Conservation (phyloP, 352 stramenopile genomes). For the Pythium phragmitis region DNA sequence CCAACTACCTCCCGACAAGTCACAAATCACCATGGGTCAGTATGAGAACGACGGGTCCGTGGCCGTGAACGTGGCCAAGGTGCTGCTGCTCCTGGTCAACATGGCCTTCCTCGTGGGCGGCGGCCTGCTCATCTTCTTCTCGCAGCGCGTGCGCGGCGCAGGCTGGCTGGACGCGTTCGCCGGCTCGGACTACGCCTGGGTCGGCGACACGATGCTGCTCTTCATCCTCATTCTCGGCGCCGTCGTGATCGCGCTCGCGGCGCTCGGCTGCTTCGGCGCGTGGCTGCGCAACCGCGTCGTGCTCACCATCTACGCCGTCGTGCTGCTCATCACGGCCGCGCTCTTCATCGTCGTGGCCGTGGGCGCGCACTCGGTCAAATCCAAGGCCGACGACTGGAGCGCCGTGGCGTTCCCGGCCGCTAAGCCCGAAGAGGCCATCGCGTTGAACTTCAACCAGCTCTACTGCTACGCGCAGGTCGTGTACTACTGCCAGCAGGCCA, state of each 20-base stretch:
- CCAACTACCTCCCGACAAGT: neutral
- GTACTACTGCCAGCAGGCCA: slow-evolving; percentile 60
- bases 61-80: slow-evolving; percentile 73
- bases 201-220: slow-evolving; percentile 59
- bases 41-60: slow-evolving; percentile 39
- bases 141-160: slow-evolving; percentile 55
- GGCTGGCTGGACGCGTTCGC: slow-evolving; percentile 78
- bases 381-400: slow-evolving; percentile 53
- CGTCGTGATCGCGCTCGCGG: slow-evolving; percentile 61
- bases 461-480: slow-evolving; percentile 81
- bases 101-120: slow-evolving; percentile 81
- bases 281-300: slow-evolving; percentile 67
- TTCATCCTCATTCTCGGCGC: slow-evolving; percentile 69
- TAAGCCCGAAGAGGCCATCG: slow-evolving; percentile 45
- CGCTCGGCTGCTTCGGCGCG: slow-evolving; percentile 72
- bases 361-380: slow-evolving; percentile 51
- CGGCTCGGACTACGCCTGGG: slow-evolving; percentile 62
- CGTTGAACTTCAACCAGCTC: slow-evolving; percentile 73
- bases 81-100: slow-evolving; percentile 80
- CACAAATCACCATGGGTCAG: slow-evolving; percentile 37
- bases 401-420: slow-evolving; percentile 42
- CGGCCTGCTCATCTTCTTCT: slow-evolving; percentile 80
- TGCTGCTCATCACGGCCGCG: slow-evolving; percentile 55
- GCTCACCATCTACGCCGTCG: slow-evolving; percentile 63
- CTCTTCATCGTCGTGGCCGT: slow-evolving; percentile 71